Base-by-base conservation (phyloP, 108 stramenopile genomes). In the Cyclotella baltica region DNA sequence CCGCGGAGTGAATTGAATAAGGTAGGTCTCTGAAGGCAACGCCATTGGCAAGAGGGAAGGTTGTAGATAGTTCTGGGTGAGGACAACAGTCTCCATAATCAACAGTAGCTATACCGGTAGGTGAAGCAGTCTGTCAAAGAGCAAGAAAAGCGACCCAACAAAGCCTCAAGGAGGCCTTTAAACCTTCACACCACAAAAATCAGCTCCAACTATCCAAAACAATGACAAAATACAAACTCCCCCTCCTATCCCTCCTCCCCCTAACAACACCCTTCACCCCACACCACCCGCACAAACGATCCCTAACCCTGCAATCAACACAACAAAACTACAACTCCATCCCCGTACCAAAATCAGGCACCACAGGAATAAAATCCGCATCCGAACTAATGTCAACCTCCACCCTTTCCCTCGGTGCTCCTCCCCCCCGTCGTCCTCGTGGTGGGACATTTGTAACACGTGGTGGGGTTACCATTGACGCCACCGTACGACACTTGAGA, bases 391-490 rank as follows among this genome's bases (percentile, higher is more conserved):
- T 92, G 53, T 76, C 78, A 9, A 35, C 22, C 36, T 68, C 69
- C 27, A 80, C 82, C 31, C 88, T 92, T 65, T 80, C 84, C 29
- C 70, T 96, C 38, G 95, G 95, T 27, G 95, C 95, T 19, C 95
- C 95, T 34, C 86, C 88, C 22, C 87, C 71, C n/a, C 86, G 92
- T 69, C 67, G 25, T 3, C 95, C 92, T 6, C 67, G 20, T 11
- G 91, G 95, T 4, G 95, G 92, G n/a, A 88, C 86, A 25, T 96
- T 84, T 59, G 63, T 88, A 66, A 98, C 96, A 34, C 83, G 86
- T 52, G 97, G 97, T 22, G 96, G 96, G 28, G 78, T 98, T 20
- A 88, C 92, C 43, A 91, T 98, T 23, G 93, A 92, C 33, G 89
- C 96, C 47, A 75, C 90, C 58, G 95, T 98, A 27, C 56, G 72